Percentiles rank a stretch among this genome's conserved stretches.
Conservation (phyloP, 169 alveolate species). For the Plasmodium blacklocki region DNA sequence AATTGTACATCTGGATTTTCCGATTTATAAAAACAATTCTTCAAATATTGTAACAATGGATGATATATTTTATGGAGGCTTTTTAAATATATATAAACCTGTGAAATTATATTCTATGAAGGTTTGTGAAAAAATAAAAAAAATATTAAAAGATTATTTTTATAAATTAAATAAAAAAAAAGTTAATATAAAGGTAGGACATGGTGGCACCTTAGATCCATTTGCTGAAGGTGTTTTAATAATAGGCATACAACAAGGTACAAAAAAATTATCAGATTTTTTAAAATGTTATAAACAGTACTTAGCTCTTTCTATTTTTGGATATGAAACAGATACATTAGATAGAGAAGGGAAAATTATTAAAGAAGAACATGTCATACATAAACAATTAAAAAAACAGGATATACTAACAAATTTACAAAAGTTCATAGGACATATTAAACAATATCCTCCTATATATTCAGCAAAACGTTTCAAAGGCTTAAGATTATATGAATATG, state of each 20-base stretch:
- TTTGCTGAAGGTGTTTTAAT: slow-evolving; percentile 85
- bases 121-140: slow-evolving; percentile 42
- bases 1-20: slow-evolving; percentile 3
- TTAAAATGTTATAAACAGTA: slow-evolving; percentile 82
- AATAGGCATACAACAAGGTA: slow-evolving; percentile 82
- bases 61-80: slow-evolving; percentile 70
- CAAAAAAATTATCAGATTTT: slow-evolving; percentile 76
- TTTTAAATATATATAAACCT: slow-evolving; percentile 60
- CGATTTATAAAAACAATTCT: not conserved
- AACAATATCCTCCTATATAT: slow-evolving; percentile 15
- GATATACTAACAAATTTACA: not conserved
- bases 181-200: slow-evolving; percentile 83
- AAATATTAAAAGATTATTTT: slow-evolving; percentile 20
- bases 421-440: slow-evolving; percentile 13
- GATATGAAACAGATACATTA: slow-evolving; percentile 84
- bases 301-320: slow-evolving; percentile 78
- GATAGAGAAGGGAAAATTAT: slow-evolving; percentile 66
- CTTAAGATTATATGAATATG: slow-evolving; percentile 79
- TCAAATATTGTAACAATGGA: slow-evolving; percentile 37
- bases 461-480: slow-evolving; percentile 82
- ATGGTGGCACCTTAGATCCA: slow-evolving; percentile 86
- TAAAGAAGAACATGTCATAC: slow-evolving; percentile 31
- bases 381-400: not conserved
- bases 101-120: slow-evolving; percentile 44
- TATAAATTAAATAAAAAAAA: slow-evolving; percentile 3